Conservation (phyloP, 495 filamentous ascomycete genomes). For the Talaromyces thailandensis region DNA sequence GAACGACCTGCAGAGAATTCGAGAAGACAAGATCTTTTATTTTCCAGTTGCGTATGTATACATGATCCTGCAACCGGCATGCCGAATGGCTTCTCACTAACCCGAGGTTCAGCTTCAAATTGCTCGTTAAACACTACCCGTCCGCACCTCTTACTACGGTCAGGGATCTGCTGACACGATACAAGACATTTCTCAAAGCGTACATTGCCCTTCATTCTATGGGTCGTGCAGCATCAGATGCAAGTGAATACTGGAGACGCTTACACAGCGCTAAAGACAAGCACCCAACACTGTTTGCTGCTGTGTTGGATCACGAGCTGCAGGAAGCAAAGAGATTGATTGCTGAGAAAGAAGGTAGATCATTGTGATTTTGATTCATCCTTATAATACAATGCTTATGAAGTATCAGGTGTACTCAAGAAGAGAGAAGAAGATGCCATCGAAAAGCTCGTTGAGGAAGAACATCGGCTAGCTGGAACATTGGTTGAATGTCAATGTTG, state of each 20-base stretch:
- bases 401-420: conserved; percentile 5
- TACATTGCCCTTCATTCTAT: background rate
- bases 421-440: conserved; percentile 36
- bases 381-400: background rate
- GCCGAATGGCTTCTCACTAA: background rate
- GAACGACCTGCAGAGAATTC: conserved; percentile 21
- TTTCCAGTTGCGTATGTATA: background rate
- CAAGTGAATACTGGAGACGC: background rate
- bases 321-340: conserved; percentile 4
- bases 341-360: conserved; percentile 6
- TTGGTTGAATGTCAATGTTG: conserved; percentile 63
- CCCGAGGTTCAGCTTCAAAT: background rate
- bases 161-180: conserved; percentile 7
- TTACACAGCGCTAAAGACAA: background rate
- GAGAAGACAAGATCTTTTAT: background rate
- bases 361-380: background rate
- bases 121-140: background rate
- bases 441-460: conserved; percentile 33
- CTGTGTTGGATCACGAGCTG: background rate
- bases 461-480: conserved; percentile 23
- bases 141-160: conserved; percentile 4
- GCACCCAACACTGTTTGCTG: background rate
- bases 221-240: background rate
- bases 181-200: background rate
- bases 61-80: background rate